phyloP scores from a whole-genome alignment of 306 rosid species.

The Lithocarpus polystachyus region DNA sequence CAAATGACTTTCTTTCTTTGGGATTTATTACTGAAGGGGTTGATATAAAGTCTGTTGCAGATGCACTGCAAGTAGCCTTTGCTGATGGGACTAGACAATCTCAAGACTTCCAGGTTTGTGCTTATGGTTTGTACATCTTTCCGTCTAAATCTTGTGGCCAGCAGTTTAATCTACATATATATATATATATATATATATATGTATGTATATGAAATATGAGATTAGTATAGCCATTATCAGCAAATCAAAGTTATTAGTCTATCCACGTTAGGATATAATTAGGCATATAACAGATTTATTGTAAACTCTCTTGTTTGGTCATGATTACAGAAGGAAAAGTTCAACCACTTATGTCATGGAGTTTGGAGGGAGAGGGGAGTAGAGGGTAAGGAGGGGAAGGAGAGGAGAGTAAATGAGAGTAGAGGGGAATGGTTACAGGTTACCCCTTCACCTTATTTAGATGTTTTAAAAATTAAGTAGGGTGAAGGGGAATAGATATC shows the following conservation, averaged over 20 bases:
- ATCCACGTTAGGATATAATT: background rate
- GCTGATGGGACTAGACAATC: constrained; percentile 49
- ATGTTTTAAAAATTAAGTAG: too few species aligned
- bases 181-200: too few species aligned
- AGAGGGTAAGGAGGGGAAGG: too few species aligned
- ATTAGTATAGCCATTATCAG: background rate
- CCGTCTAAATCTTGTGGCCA: constrained; percentile 4
- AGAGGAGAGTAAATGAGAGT: too few species aligned
- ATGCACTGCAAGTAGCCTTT: constrained; percentile 67
- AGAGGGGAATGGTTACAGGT: too few species aligned
- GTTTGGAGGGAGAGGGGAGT: too few species aligned
- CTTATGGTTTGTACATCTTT: constrained; percentile 1
- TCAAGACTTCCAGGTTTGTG: constrained; percentile 89
- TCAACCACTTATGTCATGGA: background rate
- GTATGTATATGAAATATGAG: background rate
- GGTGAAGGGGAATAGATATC: too few species aligned
- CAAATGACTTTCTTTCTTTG: constrained; percentile 92
- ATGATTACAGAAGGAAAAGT: background rate
- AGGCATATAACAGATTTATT: background rate
- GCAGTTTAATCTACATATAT: background rate
- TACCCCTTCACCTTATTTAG: too few species aligned
- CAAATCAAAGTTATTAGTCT: background rate
- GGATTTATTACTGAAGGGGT: constrained; percentile 94
- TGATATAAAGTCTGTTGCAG: constrained; percentile 63
- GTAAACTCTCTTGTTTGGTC: background rate